Evolutionary conservation across 257 asterid species (phyloP), one percentile per base, ranked within the genome.

Genomic region (Scutellaria minor): DNA sequence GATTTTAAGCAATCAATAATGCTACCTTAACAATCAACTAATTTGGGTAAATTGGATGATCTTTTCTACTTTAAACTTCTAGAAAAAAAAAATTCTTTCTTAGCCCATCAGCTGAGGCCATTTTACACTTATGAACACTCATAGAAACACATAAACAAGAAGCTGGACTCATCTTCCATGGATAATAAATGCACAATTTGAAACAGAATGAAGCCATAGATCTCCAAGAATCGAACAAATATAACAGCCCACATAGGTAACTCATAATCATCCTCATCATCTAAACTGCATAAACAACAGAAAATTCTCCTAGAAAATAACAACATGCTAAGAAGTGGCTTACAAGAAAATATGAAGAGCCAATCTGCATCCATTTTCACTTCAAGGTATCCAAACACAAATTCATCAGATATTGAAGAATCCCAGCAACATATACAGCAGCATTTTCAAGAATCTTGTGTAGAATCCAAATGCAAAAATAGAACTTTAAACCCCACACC

Each of bases 331-430:
- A 71, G 31, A 54, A 55, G 35, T 47, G 18, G 14, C 79, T 68
- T 42, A 65, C 75, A 48, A 59, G 57, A 12, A 44, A 51, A 75
- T 9, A 42, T 31, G 15, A 22, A 62, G 66, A 51, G 44, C 66
- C 79, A 62, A 67, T 46, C 72, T 59, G 64, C 84, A 67, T 72
- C 75, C 61, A 60, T 56, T 69, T 59, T 53, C 58, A 64, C 51
- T 40, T 64, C 60, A 67, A 51, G 41, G 3, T 51, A 31, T 6
- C 57, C 48, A 39, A 22, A 44, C 5, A 35, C 63, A 68, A 68
- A 59, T 68, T 68, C 66, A 69, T 68, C 70, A 69, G 59, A 63
- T 73, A 31, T 72, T 57, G 54, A 47, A 70, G 48, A 53, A 27
- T 20, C 20, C 18, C 62, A 11, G 9, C 6, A 13, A 53, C 5